phyloP scores from a whole-genome alignment of 352 stramenopile species.

The Aphanomyces invadans region DNA sequence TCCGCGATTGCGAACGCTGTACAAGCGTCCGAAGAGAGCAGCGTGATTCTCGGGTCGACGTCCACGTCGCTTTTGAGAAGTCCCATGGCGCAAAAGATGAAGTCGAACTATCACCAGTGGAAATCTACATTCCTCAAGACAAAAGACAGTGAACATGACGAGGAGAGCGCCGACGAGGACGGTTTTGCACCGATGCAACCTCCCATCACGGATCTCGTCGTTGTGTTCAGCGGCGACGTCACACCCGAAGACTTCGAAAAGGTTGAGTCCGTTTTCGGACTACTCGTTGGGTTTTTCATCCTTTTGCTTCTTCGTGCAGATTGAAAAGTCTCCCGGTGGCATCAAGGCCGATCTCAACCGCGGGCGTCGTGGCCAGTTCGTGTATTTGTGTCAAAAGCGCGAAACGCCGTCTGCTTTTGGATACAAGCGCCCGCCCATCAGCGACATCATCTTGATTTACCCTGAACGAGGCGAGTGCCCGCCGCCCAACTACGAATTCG shows the following conservation, averaged over 20 bases:
- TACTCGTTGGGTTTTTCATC: background rate
- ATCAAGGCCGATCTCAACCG: constrained; percentile 76
- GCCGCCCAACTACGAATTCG: constrained; percentile 67
- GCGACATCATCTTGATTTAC: constrained; percentile 67
- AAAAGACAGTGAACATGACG: background rate
- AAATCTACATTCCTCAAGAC: constrained; percentile 11
- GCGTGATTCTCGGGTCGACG: constrained; percentile 1
- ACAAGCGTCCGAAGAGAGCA: constrained; percentile 19
- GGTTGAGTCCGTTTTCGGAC: constrained; percentile 28
- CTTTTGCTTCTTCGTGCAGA: constrained; percentile 30
- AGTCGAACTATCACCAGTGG: constrained; percentile 15
- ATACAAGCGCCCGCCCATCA: constrained; percentile 51
- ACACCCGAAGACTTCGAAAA: constrained; percentile 66
- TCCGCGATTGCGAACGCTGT: constrained; percentile 8
- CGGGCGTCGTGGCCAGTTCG: constrained; percentile 61
- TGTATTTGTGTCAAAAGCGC: constrained; percentile 64
- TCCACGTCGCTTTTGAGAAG: constrained; percentile 2
- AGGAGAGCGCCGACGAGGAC: background rate
- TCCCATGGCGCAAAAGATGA: constrained; percentile 13
- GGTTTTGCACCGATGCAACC: constrained; percentile 11
- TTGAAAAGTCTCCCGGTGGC: constrained; percentile 64
- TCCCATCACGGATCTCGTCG: constrained; percentile 59
- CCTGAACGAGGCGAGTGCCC: constrained; percentile 68
- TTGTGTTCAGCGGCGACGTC: constrained; percentile 70
- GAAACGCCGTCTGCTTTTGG: constrained; percentile 29